Base-by-base conservation (phyloP, 2,329 filamentous ascomycete species). In the Clarireedia monteithiana region DNA sequence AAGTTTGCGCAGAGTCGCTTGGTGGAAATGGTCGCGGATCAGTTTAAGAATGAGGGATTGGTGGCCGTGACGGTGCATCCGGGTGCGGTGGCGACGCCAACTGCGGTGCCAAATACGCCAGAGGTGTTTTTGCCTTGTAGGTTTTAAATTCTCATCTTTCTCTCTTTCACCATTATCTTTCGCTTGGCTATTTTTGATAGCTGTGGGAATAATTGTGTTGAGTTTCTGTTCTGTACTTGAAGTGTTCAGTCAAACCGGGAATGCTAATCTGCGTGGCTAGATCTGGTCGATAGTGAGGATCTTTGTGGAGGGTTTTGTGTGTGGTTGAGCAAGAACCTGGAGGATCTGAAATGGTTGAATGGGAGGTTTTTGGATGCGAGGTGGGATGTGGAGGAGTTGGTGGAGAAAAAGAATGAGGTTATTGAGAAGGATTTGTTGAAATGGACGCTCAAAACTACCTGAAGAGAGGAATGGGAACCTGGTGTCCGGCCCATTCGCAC, bases 301-400 rank as follows among this genome's bases (percentile, higher is more conserved):
- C 48, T 56, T 27, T 56, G 53, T 7, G 53, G 53, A 36, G 53
- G 53, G 1, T 50, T 56, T 3, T 52, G 48, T 36, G 53, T 56
- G 6, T 56, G 53, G 53, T 39, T 52, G 23, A 56, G 53, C 39
- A 56, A 24, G n/a, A 47, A 56, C 15, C 30, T 50, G 9, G 42
- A 45, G 5, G 40, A 56, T 15, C 23, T 56, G 27, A 50, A 52
- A n/a, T 56, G 53, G 53, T 23, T 56, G n/a, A 56, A 50, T 51
- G 53, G 53, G 12, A 50, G 39, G 6, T 56, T 56, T 23, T 26
- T 56, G 39, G 47, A 50, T 30, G 53, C 53, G 15, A 51, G 40
- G 4, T 56, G 53, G 53, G 53, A 56, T 47, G 34, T 56, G 17
- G 40, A 52, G 7, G 53, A 56, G 23, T n/a, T 56, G 9, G 9